Conservation (phyloP, 202 grass and related monocot species). For the Zizania palustris region DNA sequence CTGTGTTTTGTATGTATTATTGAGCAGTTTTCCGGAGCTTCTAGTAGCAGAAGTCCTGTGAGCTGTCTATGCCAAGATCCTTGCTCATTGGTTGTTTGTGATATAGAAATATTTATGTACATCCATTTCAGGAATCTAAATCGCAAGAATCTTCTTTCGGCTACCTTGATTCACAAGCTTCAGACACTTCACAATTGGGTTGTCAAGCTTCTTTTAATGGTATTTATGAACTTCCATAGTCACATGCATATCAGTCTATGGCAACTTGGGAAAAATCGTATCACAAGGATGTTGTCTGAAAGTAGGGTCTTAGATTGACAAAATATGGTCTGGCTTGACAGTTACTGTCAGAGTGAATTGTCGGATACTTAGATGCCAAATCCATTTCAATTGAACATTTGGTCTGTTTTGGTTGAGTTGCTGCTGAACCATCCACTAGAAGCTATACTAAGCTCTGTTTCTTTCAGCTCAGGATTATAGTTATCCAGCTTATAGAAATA, state of each 20-base stretch:
- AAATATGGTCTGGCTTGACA: constrained; percentile 15
- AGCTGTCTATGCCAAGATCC: constrained; percentile 32
- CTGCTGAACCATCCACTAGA: constrained; percentile 19
- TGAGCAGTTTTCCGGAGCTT: constrained; percentile 39
- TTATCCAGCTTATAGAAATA: too few species aligned
- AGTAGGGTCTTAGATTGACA: neutral
- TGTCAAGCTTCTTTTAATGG: constrained; percentile 67
- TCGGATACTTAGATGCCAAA: constrained; percentile 7
- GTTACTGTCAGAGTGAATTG: constrained; percentile 17
- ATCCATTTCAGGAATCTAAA: constrained; percentile 62
- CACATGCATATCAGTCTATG: constrained; percentile 34
- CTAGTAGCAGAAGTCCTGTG: constrained; percentile 21
- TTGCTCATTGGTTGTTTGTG: constrained; percentile 33
- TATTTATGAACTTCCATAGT: constrained; percentile 53
- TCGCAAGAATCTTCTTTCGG: constrained; percentile 56
- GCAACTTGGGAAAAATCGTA: constrained; percentile 2
- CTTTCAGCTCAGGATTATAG: too few species aligned
- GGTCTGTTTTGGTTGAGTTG: constrained; percentile 4
- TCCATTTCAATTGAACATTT: constrained; percentile 17
- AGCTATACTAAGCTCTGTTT: too few species aligned
- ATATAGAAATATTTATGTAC: constrained; percentile 41
- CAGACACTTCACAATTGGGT: constrained; percentile 66
- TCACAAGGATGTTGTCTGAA: constrained; percentile 20
- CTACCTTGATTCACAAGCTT: constrained; percentile 50
- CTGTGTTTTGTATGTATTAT: constrained; percentile 20